Evolutionary conservation across 352 stramenopile genomes (phyloP).

Genomic region (Thraustochytrium striatum): DNA sequence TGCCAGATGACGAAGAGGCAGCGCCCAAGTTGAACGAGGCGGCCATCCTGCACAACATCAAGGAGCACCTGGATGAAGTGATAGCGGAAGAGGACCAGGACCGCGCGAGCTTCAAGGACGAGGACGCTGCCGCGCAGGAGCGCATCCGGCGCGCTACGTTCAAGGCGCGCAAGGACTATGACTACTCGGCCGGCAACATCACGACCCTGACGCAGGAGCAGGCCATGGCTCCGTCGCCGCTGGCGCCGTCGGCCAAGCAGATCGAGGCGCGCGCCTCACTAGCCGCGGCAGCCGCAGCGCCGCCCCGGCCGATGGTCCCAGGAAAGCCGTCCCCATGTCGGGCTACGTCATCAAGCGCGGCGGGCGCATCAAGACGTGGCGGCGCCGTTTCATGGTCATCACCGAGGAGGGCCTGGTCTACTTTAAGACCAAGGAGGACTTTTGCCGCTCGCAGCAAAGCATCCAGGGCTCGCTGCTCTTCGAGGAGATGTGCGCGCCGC

Average conservation of each 20-base stretch:
- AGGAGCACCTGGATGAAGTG: neutral
- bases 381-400: constrained; percentile 21
- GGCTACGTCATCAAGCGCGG: constrained; percentile 32
- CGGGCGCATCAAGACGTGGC: constrained; percentile 34
- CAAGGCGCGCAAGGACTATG: neutral
- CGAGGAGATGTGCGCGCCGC: neutral
- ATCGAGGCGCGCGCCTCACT: too few species aligned
- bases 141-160: neutral
- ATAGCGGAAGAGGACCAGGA: neutral
- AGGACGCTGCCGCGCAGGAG: neutral
- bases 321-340: neutral
- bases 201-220: too few species aligned
- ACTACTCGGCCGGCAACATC: neutral
- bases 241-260: too few species aligned
- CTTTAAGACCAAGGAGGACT: constrained; percentile 47
- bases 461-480: constrained; percentile 24
- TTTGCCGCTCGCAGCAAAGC: neutral
- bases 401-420: constrained; percentile 32
- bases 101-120: neutral
- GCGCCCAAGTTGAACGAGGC: neutral
- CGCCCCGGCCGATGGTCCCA: neutral
- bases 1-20: constrained; percentile 60
- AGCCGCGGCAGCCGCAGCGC: too few species aligned
- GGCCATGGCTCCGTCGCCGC: too few species aligned
- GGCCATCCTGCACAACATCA: constrained; percentile 5